These are phyloP conservation scores for Trichocladium uniseriatum DNA, from an alignment of 495 filamentous ascomycete genomes.

Conservation along the genomic window DNA sequence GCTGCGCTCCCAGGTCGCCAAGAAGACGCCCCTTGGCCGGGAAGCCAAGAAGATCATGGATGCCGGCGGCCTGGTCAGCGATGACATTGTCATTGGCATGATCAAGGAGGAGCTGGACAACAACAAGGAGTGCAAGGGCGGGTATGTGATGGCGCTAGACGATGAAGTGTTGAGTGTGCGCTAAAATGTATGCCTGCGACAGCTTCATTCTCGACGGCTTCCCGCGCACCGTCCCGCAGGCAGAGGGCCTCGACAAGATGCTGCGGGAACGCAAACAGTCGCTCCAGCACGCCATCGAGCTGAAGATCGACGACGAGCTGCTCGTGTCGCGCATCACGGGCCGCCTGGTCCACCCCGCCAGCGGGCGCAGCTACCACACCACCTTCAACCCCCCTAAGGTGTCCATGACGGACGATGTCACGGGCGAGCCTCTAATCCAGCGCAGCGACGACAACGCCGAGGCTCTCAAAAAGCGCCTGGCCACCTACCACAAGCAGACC, in stretches of 20 bases:
- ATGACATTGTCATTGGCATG: constrained; percentile 99
- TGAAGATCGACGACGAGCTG: constrained; percentile 90
- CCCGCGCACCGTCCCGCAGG: constrained; percentile 91
- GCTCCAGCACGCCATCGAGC: constrained; percentile 87
- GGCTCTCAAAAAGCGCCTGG: constrained; percentile 89
- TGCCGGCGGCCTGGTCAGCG: constrained; percentile 89
- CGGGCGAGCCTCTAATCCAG: constrained; percentile 94
- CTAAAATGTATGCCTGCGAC: constrained; percentile 5
- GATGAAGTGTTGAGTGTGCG: not conserved
- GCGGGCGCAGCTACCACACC: constrained; percentile 92
- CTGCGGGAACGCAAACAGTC: constrained; percentile 60
- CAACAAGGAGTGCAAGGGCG: constrained; percentile 93
- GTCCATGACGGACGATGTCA: constrained; percentile 90
- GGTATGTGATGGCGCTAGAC: constrained; percentile 48
- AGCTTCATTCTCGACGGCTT: constrained; percentile 99
- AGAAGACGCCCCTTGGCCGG: constrained; percentile 88
- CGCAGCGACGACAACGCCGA: constrained; percentile 95
- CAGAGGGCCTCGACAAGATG: constrained; percentile 90
- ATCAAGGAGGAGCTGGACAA: constrained; percentile 92
- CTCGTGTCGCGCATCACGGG: constrained; percentile 95
- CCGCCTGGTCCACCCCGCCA: constrained; percentile 89
- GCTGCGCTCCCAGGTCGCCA: constrained; percentile 95
- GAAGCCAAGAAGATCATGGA: constrained; percentile 99
- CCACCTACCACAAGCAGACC: constrained; percentile 92
- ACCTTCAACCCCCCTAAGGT: constrained; percentile 98